A percentile compares a stretch with the other conserved stretches of the same genome.
Conservation (phyloP, 805 yeast genomes). For the Starmerella apicola region DNA sequence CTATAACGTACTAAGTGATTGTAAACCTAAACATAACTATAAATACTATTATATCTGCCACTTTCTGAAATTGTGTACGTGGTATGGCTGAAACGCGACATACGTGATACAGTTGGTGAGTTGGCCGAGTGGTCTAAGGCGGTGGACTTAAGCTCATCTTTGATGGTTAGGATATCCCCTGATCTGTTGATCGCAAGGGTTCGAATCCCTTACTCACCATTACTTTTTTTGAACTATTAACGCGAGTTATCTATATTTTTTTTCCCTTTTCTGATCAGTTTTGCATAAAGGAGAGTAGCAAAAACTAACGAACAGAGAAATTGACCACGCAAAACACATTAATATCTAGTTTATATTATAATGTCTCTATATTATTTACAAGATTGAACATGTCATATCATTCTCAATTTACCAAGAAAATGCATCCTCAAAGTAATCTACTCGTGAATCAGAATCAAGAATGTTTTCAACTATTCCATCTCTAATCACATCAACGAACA, state of each 20-base stretch:
- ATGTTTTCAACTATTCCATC: slow-evolving; percentile 26
- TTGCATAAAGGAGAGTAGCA: background rate
- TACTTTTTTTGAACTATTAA: too few relatives aligned
- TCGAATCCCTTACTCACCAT: slow-evolving; percentile 24
- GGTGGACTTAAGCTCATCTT: slow-evolving; percentile 21
- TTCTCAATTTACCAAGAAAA: slow-evolving; percentile 24
- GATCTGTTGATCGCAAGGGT: slow-evolving; percentile 24
- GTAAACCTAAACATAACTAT: background rate
- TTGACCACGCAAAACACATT: background rate
- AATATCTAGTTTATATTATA: background rate
- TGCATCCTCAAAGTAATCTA: slow-evolving; percentile 29
- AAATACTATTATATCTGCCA: background rate
- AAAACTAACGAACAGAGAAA: too few relatives aligned
- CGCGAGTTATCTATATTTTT: too few relatives aligned
- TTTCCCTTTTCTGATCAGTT: background rate
- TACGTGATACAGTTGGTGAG: slow-evolving; percentile 14
- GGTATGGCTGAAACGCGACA: background rate
- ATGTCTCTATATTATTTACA: background rate
- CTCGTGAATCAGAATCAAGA: slow-evolving; percentile 19
- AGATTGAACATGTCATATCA: background rate
- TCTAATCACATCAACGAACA: slow-evolving; percentile 45
- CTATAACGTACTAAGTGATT: too few relatives aligned
- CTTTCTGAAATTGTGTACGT: background rate
- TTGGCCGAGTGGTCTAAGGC: slow-evolving; percentile 24
- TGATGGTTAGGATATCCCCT: slow-evolving; percentile 17